These are phyloP conservation scores for Curvularia sp. DNA, from an alignment of 2,329 filamentous ascomycete species.

Conservation along the genomic window DNA sequence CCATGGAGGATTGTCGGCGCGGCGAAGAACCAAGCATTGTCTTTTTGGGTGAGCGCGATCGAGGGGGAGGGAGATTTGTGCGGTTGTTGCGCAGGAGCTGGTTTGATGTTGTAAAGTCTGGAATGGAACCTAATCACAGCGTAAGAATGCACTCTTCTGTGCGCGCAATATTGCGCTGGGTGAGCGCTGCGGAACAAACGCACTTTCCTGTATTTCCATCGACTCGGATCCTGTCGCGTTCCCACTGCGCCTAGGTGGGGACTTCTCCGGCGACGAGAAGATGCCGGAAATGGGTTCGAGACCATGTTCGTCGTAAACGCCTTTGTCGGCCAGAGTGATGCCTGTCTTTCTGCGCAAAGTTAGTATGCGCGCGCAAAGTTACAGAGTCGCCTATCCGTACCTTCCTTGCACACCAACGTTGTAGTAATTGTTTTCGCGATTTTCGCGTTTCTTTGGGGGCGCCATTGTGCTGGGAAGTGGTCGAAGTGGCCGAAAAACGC, in stretches of 20 bases:
- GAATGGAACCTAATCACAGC: slow-evolving; percentile 55
- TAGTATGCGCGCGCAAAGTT: slow-evolving; percentile 17
- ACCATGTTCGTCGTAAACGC: slow-evolving; percentile 86
- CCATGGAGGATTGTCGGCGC: slow-evolving; percentile 66
- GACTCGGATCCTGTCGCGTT: slow-evolving; percentile 63
- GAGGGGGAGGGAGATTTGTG: slow-evolving; percentile 57
- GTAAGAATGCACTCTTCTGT: slow-evolving; percentile 6
- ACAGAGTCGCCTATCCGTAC: slow-evolving; percentile 30
- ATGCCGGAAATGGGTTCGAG: slow-evolving; percentile 86
- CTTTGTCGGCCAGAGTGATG: slow-evolving; percentile 77
- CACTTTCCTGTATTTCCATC: slow-evolving; percentile 71
- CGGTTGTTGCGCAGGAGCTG: slow-evolving; percentile 55
- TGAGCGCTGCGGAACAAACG: slow-evolving; percentile 27
- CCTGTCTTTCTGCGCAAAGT: slow-evolving; percentile 78
- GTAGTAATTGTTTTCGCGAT: slow-evolving; percentile 52
- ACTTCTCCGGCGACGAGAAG: slow-evolving; percentile 84
- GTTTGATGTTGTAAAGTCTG: slow-evolving; percentile 57
- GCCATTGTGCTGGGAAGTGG: slow-evolving; percentile 34
- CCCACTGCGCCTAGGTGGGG: slow-evolving; percentile 52
- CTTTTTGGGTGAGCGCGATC: slow-evolving; percentile 69
- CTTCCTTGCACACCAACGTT: slow-evolving; percentile 52
- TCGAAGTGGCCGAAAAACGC: slow-evolving; percentile 23
- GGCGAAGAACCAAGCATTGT: slow-evolving; percentile 66
- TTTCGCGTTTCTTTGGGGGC: slow-evolving; percentile 47
- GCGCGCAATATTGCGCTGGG: slow-evolving; percentile 1